Conservation (phyloP, 2,329 filamentous ascomycete species). For the Epichloe elymi region DNA sequence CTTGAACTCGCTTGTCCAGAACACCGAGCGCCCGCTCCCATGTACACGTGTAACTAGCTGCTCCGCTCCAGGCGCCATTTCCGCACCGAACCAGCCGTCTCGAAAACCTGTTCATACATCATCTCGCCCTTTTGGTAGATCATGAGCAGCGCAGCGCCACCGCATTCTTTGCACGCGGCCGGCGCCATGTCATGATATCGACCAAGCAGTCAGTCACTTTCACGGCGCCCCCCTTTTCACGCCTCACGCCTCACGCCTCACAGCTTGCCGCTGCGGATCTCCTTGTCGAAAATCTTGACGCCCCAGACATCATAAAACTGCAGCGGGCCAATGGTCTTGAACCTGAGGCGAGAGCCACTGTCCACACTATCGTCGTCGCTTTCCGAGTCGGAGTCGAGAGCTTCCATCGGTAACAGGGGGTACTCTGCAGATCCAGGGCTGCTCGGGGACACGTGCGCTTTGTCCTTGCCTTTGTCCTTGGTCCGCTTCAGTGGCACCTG, state of each 20-base stretch:
- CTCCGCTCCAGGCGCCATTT: too few species aligned
- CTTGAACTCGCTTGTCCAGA: too few species aligned
- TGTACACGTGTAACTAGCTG: too few species aligned
- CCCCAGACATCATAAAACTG: conserved; percentile 30
- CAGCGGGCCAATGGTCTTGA: conserved; percentile 23
- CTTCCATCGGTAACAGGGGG: conserved; percentile 16
- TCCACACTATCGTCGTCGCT: conserved; percentile 20
- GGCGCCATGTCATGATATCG: too few species aligned
- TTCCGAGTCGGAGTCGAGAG: conserved; percentile 20
- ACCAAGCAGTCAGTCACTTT: background rate
- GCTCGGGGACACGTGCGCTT: conserved; percentile 10
- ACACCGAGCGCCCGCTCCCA: too few species aligned
- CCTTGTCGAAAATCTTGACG: conserved; percentile 45
- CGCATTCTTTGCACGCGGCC: too few species aligned
- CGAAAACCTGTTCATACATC: too few species aligned
- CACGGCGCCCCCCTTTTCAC: background rate
- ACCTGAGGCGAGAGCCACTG: conserved; percentile 19
- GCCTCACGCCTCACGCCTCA: background rate
- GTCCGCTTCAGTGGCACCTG: conserved; percentile 16
- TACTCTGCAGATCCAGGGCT: conserved; percentile 9
- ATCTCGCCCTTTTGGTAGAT: too few species aligned
- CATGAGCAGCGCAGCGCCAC: too few species aligned
- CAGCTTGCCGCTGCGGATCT: conserved; percentile 25
- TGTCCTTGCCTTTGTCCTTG: conserved; percentile 25
- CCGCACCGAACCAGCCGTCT: too few species aligned